A percentile compares a stretch with the other conserved stretches of the same genome.
phyloP scores from a whole-genome alignment of 2,329 filamentous ascomycete species.

The Cordyceps cicadae region DNA sequence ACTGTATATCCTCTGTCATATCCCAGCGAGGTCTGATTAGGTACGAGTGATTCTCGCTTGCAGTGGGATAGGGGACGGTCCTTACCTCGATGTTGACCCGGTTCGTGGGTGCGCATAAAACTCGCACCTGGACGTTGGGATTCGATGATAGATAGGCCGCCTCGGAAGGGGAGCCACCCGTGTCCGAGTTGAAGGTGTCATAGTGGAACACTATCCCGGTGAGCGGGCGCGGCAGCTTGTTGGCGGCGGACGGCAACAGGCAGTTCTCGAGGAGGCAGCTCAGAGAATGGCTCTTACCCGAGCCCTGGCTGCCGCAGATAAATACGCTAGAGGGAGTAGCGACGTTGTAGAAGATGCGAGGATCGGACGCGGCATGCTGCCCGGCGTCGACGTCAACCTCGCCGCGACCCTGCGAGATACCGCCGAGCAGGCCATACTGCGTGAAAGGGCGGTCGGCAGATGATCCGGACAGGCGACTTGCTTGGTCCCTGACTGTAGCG shows the following conservation, averaged over 20 bases:
- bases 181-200: conserved; percentile 44
- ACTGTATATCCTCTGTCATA: conserved; percentile 33
- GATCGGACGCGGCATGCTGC: conserved; percentile 12
- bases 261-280: conserved; percentile 51
- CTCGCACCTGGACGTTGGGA: conserved; percentile 36
- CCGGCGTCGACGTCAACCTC: background rate
- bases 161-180: conserved; percentile 46
- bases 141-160: conserved; percentile 46
- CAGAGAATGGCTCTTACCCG: conserved; percentile 55
- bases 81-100: conserved; percentile 30
- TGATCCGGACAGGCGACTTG: background rate
- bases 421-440: conserved; percentile 20
- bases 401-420: background rate
- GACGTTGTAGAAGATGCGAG: conserved; percentile 37
- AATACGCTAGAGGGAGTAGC: conserved; percentile 49
- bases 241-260: conserved; percentile 36
- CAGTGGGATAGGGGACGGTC: background rate
- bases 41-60: background rate
- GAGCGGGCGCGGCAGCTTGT: conserved; percentile 41
- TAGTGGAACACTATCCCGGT: conserved; percentile 59
- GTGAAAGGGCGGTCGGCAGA: conserved; percentile 17
- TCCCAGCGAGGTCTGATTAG: background rate
- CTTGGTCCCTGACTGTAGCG: conserved; percentile 16
- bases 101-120: conserved; percentile 49
- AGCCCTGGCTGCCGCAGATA: conserved; percentile 57